Conservation (phyloP, 495 filamentous ascomycete genomes). For the Astrocystis sublimbata region DNA sequence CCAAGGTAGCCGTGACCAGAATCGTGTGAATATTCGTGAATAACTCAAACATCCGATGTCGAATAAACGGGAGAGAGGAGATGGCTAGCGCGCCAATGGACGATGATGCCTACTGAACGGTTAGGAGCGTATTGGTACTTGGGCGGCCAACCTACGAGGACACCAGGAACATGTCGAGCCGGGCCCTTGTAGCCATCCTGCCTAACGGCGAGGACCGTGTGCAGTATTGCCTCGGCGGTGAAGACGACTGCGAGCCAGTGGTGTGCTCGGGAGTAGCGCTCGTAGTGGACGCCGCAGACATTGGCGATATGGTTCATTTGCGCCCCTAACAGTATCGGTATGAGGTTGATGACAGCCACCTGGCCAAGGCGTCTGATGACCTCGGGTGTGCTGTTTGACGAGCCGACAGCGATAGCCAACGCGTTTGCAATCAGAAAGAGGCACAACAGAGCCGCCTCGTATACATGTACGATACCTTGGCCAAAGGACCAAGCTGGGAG, state of each 20-base stretch:
- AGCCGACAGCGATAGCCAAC: background rate
- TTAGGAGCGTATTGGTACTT: background rate
- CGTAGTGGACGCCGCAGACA: conserved; percentile 8
- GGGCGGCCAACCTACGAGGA: background rate
- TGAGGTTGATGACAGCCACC: conserved; percentile 4
- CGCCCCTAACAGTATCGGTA: background rate
- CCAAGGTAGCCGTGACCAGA: background rate
- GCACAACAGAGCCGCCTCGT: conserved; percentile 4
- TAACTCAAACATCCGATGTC: conserved; percentile 3
- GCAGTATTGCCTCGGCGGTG: background rate
- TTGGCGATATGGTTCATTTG: conserved; percentile 10
- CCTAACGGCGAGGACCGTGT: conserved; percentile 5
- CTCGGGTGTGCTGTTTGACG: background rate
- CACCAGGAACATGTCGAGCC: background rate
- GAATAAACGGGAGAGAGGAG: background rate
- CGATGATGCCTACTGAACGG: background rate
- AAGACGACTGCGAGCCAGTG: background rate
- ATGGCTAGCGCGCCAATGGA: background rate
- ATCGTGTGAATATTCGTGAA: conserved; percentile 2
- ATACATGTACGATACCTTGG: background rate
- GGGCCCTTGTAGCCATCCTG: background rate
- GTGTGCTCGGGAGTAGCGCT: background rate
- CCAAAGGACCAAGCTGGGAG: conserved; percentile 2
- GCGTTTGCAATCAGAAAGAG: background rate
- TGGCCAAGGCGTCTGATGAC: background rate